Evolutionary conservation across 2,329 filamentous ascomycete species (phyloP).

Genomic region (Gnomoniopsis sp.): DNA sequence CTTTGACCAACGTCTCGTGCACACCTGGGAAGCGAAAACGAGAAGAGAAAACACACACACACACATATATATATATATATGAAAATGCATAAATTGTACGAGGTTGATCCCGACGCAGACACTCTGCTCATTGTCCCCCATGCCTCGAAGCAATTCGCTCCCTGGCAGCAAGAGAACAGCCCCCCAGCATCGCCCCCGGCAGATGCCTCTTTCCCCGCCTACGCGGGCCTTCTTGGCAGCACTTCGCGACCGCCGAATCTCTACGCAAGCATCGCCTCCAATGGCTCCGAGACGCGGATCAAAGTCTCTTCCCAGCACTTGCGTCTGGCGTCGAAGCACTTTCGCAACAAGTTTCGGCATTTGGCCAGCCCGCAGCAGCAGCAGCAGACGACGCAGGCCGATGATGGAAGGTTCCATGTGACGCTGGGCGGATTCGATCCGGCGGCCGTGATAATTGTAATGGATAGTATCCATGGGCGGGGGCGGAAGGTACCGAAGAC

Average conservation of each 20-base stretch:
- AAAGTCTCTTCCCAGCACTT: slow-evolving; percentile 35
- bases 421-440: slow-evolving; percentile 30
- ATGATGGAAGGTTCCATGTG: slow-evolving; percentile 31
- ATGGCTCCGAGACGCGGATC: slow-evolving; percentile 28
- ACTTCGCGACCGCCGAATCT: slow-evolving; percentile 13
- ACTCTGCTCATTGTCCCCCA: slow-evolving; percentile 28
- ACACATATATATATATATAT: background rate
- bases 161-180: slow-evolving; percentile 19
- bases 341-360: slow-evolving; percentile 20
- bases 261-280: slow-evolving; percentile 9
- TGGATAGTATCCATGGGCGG: slow-evolving; percentile 44
- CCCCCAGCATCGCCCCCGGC: background rate
- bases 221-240: slow-evolving; percentile 13
- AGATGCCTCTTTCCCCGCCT: slow-evolving; percentile 4
- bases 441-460: slow-evolving; percentile 36
- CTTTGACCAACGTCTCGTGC: background rate
- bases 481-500: slow-evolving; percentile 35
- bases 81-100: slow-evolving; percentile 30
- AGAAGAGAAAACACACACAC: background rate
- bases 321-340: slow-evolving; percentile 29
- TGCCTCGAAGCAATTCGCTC: slow-evolving; percentile 20
- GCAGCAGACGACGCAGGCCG: slow-evolving; percentile 24
- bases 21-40: too few relatives aligned
- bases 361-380: slow-evolving; percentile 12
- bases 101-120: slow-evolving; percentile 33